These are phyloP conservation scores for Solanum arcanum DNA, from an alignment of 257 asterid genomes.

Conservation along the genomic window DNA sequence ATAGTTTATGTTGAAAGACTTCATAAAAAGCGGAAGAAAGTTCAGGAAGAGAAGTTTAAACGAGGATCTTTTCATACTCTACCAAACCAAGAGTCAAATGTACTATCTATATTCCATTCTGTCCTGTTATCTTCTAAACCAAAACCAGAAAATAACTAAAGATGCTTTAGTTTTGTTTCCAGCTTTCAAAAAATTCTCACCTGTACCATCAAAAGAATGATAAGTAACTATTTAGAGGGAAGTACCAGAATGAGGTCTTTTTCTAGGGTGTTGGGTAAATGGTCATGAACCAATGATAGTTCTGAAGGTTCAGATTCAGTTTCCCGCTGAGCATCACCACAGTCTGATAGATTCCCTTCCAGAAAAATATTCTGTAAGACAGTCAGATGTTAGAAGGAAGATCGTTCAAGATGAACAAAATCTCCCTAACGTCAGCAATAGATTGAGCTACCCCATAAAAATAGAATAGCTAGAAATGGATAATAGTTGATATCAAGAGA, in stretches of 20 bases:
- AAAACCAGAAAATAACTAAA: neutral
- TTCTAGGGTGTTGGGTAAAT: constrained; percentile 40
- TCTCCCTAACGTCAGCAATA: neutral
- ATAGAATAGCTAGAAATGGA: neutral
- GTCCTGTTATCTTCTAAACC: neutral
- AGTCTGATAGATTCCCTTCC: constrained; percentile 33
- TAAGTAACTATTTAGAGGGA: neutral
- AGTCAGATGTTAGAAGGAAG: neutral
- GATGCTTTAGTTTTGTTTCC: neutral
- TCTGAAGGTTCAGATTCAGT: constrained; percentile 31
- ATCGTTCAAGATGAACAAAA: neutral
- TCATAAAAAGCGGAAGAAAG: neutral
- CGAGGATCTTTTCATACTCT: neutral
- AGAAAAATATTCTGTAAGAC: constrained; percentile 42
- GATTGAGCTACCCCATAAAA: neutral
- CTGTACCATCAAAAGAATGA: neutral
- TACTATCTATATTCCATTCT: neutral
- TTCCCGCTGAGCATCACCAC: constrained; percentile 26
- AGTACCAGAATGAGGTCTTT: constrained; percentile 76
- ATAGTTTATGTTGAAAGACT: neutral
- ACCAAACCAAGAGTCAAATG: neutral
- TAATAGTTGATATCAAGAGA: neutral
- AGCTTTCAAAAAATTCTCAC: neutral
- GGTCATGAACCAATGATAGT: constrained; percentile 26
- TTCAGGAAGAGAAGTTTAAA: neutral